Percentiles rank a stretch among this genome's conserved stretches.
phyloP scores from a whole-genome alignment of 2,329 filamentous ascomycete genomes.

The Xylariaceae sp. region DNA sequence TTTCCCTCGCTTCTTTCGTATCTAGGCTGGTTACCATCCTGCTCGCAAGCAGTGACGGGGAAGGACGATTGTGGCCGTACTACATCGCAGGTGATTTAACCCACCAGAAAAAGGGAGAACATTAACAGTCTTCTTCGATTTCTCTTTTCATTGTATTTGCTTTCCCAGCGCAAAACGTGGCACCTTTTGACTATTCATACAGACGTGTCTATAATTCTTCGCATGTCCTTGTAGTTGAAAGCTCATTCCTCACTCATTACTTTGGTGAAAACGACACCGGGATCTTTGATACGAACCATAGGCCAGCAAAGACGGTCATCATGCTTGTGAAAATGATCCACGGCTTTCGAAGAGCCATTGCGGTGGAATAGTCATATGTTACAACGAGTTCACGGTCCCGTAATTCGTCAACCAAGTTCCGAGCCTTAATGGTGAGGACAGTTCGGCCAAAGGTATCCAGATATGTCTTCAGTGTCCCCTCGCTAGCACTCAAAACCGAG shows the following conservation, averaged over 20 bases:
- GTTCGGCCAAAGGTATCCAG: constrained; percentile 92
- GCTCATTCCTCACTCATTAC: constrained; percentile 21
- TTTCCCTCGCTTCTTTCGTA: no score
- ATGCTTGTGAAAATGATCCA: constrained; percentile 72
- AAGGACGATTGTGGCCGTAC: no score
- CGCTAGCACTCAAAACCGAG: constrained; percentile 54
- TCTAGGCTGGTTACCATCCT: no score
- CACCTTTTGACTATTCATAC: constrained; percentile 15
- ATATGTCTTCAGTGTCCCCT: constrained; percentile 76
- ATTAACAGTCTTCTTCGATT: no score
- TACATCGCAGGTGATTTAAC: no score
- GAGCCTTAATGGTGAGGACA: constrained; percentile 71
- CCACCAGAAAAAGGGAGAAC: no score
- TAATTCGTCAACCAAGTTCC: constrained; percentile 87
- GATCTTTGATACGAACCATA: constrained; percentile 72
- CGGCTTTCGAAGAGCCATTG: constrained; percentile 78
- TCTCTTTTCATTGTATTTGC: neutral
- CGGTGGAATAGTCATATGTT: constrained; percentile 78
- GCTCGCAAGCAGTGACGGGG: no score
- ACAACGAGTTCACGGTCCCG: constrained; percentile 80
- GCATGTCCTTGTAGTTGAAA: constrained; percentile 9
- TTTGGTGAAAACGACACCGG: constrained; percentile 70
- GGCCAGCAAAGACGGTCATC: constrained; percentile 67
- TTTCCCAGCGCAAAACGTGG: neutral
- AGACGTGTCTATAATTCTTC: constrained; percentile 12